Evolutionary conservation across 257 asterid genomes (phyloP).

Genomic region (Echites panduratus): DNA sequence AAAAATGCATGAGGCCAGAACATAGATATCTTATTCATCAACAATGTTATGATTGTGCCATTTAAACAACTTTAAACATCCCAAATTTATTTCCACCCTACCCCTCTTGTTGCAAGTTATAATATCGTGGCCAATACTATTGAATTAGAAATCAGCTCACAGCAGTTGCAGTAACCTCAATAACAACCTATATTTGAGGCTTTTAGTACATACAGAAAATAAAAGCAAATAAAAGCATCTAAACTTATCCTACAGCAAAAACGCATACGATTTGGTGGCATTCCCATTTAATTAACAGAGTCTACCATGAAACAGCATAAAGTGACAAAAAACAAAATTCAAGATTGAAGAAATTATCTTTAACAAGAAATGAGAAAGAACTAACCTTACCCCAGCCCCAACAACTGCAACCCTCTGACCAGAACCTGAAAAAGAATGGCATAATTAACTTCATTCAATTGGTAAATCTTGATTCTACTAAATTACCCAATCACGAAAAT

Average conservation of each 20-base stretch:
- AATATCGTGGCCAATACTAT: not conserved
- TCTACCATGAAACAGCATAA: not conserved
- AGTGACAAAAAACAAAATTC: not conserved
- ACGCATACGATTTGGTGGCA: not conserved
- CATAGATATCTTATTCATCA: not conserved
- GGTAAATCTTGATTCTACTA: not conserved
- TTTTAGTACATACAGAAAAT: not conserved
- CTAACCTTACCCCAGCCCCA: conserved; percentile 86
- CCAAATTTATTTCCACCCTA: not conserved
- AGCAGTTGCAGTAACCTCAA: not conserved
- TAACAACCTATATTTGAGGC: not conserved
- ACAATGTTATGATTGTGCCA: not conserved
- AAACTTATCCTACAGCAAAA: not conserved
- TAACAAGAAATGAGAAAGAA: not conserved
- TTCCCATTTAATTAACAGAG: not conserved
- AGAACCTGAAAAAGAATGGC: conserved; percentile 31
- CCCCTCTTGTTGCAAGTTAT: not conserved
- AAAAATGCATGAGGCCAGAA: not conserved
- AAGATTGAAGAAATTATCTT: not conserved
- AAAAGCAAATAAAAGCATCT: not conserved
- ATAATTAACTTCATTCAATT: not conserved
- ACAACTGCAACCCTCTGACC: conserved; percentile 61
- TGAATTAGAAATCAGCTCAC: not conserved
- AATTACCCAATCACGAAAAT: not conserved
- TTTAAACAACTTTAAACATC: not conserved